These are phyloP conservation scores for Selenicereus undatus DNA, from an alignment of 148 eudicot genomes.

Conservation along the genomic window DNA sequence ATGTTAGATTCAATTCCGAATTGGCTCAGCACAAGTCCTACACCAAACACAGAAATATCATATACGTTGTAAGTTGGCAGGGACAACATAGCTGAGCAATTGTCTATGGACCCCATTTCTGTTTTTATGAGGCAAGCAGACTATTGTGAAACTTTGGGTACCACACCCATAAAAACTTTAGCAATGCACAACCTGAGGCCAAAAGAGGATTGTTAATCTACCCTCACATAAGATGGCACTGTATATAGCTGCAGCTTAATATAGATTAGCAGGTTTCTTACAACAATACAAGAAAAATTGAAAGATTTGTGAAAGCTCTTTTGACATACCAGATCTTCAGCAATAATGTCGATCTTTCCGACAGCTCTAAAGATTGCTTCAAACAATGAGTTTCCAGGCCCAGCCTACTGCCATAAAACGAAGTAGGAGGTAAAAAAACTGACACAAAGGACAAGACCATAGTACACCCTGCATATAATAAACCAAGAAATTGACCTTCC, in stretches of 20 bases:
- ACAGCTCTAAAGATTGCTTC: slow-evolving; percentile 67
- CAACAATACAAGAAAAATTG: neutral
- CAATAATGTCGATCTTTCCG: slow-evolving; percentile 79
- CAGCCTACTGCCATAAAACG: slow-evolving; percentile 67
- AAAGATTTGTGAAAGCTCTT: neutral
- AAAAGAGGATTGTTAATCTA: neutral
- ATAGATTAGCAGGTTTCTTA: neutral
- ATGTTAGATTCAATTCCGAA: too few species aligned
- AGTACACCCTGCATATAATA: slow-evolving; percentile 6
- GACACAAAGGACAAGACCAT: neutral
- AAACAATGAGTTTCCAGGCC: slow-evolving; percentile 88
- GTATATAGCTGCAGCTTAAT: neutral
- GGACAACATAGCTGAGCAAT: neutral
- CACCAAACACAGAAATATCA: neutral
- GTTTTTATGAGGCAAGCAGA: neutral
- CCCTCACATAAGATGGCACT: neutral
- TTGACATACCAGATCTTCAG: slow-evolving; percentile 89
- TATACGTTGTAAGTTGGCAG: neutral
- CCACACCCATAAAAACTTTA: too few species aligned
- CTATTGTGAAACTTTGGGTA: neutral
- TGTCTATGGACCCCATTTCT: neutral
- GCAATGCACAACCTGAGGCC: neutral
- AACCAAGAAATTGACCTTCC: slow-evolving; percentile 68
- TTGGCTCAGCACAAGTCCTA: too few species aligned
- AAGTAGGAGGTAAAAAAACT: slow-evolving; percentile 16